Percentiles rank a stretch among this genome's conserved stretches.
Conservation (phyloP, 2,329 filamentous ascomycete species). For the Cordyceps cicadae region DNA sequence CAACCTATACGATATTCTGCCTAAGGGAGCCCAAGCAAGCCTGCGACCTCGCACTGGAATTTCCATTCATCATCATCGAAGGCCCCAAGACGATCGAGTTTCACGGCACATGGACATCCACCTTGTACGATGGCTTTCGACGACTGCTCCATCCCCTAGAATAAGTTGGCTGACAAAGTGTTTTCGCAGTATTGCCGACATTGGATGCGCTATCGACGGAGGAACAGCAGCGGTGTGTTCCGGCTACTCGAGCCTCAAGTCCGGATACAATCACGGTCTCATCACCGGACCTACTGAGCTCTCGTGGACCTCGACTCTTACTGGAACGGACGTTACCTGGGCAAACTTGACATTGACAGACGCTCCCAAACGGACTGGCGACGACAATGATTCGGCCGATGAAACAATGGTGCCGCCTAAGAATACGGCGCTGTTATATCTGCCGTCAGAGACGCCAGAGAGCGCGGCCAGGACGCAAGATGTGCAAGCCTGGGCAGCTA, state of each 20-base stretch:
- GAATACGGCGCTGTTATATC: conserved; percentile 5
- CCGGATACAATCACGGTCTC: conserved; percentile 30
- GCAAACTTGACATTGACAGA: conserved; percentile 35
- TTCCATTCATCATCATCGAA: conserved; percentile 40
- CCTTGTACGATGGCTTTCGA: conserved; percentile 27
- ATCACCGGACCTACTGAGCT: conserved; percentile 35
- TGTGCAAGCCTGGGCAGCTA: background rate
- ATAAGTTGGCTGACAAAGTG: background rate
- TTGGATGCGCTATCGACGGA: conserved; percentile 34
- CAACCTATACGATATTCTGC: conserved; percentile 43
- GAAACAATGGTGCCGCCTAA: background rate
- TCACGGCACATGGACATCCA: conserved; percentile 34
- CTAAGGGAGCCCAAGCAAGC: conserved; percentile 29
- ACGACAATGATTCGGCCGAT: conserved; percentile 18
- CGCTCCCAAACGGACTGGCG: conserved; percentile 24
- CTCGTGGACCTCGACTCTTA: conserved; percentile 37
- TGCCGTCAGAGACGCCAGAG: background rate
- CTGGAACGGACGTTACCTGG: conserved; percentile 35
- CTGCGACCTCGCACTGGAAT: conserved; percentile 37
- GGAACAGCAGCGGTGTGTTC: conserved; percentile 39
- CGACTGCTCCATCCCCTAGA: background rate
- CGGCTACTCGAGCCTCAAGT: conserved; percentile 37
- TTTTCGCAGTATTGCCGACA: conserved; percentile 31
- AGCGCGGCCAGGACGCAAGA: background rate
- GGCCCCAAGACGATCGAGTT: conserved; percentile 37